These are phyloP conservation scores for Mycena floridula DNA, from an alignment of 768 basidiomycete species.

Conservation along the genomic window DNA sequence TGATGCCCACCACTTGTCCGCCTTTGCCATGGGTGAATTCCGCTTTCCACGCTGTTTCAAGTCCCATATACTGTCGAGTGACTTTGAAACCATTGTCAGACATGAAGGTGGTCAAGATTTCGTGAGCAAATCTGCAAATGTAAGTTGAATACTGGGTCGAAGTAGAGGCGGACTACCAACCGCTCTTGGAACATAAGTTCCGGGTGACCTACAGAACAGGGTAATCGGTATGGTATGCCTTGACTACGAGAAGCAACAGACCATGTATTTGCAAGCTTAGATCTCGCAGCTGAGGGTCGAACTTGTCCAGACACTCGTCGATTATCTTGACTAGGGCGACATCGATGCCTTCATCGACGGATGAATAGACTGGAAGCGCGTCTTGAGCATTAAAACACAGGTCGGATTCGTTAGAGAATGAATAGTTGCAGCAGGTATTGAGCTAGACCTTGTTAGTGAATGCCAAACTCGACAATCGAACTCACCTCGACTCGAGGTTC, in stretches of 20 bases:
- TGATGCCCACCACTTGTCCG: slow-evolving; percentile 67
- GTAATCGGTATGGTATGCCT: slow-evolving; percentile 1
- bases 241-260: slow-evolving; percentile 21
- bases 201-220: slow-evolving; percentile 44
- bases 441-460: too few species aligned
- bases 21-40: slow-evolving; percentile 54
- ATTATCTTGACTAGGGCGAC: slow-evolving; percentile 47
- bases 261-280: slow-evolving; percentile 72
- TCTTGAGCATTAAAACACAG: too few species aligned
- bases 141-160: slow-evolving; percentile 3
- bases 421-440: slow-evolving; percentile 40
- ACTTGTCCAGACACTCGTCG: slow-evolving; percentile 43
- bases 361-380: slow-evolving; percentile 25
- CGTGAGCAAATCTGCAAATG: slow-evolving; percentile 59
- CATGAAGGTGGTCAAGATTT: slow-evolving; percentile 65
- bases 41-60: slow-evolving; percentile 75
- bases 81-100: slow-evolving; percentile 60
- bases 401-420: slow-evolving; percentile 20
- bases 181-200: slow-evolving; percentile 62
- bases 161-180: slow-evolving; percentile 27
- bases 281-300: slow-evolving; percentile 47
- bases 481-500: too few species aligned
- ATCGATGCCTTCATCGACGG: too few species aligned
- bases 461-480: too few species aligned
- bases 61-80: slow-evolving; percentile 61